Base-by-base conservation (phyloP, 1,284 basidiomycete genomes). In the Naganishia sp. region DNA sequence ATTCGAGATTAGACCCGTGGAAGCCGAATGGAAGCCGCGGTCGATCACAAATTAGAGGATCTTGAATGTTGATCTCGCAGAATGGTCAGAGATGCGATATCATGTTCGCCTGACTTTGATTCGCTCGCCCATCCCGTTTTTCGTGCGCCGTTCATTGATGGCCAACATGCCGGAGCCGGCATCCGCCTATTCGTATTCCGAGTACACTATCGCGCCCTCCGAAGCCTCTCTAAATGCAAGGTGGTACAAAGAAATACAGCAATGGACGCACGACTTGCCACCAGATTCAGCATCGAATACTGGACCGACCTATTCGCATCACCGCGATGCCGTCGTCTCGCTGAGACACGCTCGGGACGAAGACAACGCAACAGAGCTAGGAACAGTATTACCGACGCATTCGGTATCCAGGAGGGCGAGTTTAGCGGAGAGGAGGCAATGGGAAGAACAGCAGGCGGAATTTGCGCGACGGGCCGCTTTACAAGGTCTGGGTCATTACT, bases 401-500 rank as follows among this genome's bases (percentile, higher is more conserved):
- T 61, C 59, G 21, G 49, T 61, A 9, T 61, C 59, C 9, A 10
- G 59, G 36, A 52, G 59, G 21, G 59, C 59, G 13, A 61, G 59
- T 42, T 21, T 49, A 39, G 59, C 48, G 48, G 39, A 52, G 6
- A 50, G 46, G 57, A 49, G 33, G 33, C 21, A 21, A 39, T 49
- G 45, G 46, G 18, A 25, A 4, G 43, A 36, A 28, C 4, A 33
- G 18, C 21, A 9, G 31, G 50, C 50, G 50, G 53, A 36, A 9
- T 18, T 39, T 39, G 36, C 36, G 4, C 36, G 36, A 39, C 4
- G 36, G 36, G 13, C 36, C 36, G 36, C 36, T 39, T 39, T 39
- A 39, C 36, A 39, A 39, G 36, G 36, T 39, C 10, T 9, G 36
- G 4, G 28, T 28, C 28, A 28, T 28, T 5, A 28, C 28, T 28